These are phyloP conservation scores for Tephrocybe sp. DNA, from an alignment of 768 basidiomycete species.

Conservation along the genomic window DNA sequence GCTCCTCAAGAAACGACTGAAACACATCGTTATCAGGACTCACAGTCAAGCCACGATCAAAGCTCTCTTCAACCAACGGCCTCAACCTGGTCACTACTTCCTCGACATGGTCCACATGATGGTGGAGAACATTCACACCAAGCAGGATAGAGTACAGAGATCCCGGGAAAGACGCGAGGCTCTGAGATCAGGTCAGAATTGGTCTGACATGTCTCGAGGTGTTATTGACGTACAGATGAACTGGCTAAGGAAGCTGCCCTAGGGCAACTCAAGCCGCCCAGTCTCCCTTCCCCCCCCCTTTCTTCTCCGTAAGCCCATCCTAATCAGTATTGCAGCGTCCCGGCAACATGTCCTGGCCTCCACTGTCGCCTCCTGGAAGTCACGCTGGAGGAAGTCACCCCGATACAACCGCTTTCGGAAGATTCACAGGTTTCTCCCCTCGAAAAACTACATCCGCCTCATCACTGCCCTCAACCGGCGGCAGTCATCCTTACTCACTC, in stretches of 20 bases:
- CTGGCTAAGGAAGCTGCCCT: constrained; percentile 2
- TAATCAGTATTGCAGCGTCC: constrained; percentile 14
- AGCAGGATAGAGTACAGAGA: neutral
- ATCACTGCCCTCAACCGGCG: neutral
- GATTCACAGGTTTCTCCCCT: too few species aligned
- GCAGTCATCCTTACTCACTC: too few species aligned
- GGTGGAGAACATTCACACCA: constrained; percentile 3
- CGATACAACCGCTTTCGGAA: neutral
- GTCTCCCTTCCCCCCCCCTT: neutral
- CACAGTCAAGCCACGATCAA: constrained; percentile 10
- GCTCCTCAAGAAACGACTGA: constrained; percentile 14
- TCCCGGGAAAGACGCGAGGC: neutral
- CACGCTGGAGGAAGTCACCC: constrained; percentile 9
- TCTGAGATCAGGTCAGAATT: neutral
- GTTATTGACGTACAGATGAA: constrained; percentile 3
- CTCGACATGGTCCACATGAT: constrained; percentile 1
- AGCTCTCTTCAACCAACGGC: constrained; percentile 9
- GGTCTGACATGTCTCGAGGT: neutral
- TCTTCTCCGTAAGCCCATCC: constrained; percentile 10
- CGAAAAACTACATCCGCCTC: constrained; percentile 4
- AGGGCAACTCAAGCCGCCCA: constrained; percentile 1
- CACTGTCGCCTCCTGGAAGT: constrained; percentile 5
- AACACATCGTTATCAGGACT: neutral
- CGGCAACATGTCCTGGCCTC: constrained; percentile 4
- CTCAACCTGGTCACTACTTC: constrained; percentile 10